phyloP scores from a whole-genome alignment of 2,329 filamentous ascomycete species.

The Penicillium sp. region DNA sequence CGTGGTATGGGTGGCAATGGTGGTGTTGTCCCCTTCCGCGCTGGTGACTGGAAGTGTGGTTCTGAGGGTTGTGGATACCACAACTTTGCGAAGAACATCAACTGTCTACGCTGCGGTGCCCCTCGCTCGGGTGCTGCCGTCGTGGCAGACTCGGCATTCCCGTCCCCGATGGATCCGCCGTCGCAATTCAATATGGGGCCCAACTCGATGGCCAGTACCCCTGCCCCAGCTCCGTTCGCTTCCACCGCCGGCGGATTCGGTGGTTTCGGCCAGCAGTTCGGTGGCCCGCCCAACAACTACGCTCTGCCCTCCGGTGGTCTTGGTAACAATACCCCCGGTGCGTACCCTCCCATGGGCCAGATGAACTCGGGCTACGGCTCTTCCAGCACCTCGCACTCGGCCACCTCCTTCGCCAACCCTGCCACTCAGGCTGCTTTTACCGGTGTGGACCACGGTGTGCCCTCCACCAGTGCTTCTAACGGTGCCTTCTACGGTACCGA shows the following conservation, averaged over 20 bases:
- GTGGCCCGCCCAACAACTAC: slow-evolving; percentile 78
- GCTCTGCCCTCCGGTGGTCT: slow-evolving; percentile 76
- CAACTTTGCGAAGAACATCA: slow-evolving; percentile 99
- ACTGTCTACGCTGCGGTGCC: slow-evolving; percentile 92
- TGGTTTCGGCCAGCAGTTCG: slow-evolving; percentile 74
- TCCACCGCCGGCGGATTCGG: slow-evolving; percentile 67
- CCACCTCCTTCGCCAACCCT: slow-evolving; percentile 86
- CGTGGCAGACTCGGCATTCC: slow-evolving; percentile 88
- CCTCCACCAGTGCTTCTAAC: slow-evolving; percentile 72
- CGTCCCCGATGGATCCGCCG: slow-evolving; percentile 82
- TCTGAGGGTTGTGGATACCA: slow-evolving; percentile 97
- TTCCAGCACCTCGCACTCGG: slow-evolving; percentile 73
- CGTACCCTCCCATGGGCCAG: slow-evolving; percentile 65
- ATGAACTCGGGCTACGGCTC: slow-evolving; percentile 80
- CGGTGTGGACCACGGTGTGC: slow-evolving; percentile 76
- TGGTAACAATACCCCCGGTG: slow-evolving; percentile 66
- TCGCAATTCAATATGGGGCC: slow-evolving; percentile 83
- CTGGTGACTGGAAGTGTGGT: slow-evolving; percentile 98
- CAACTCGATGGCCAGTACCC: slow-evolving; percentile 79
- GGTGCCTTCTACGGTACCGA: slow-evolving; percentile 65
- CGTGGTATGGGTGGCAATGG: slow-evolving; percentile 69
- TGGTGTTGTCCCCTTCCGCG: slow-evolving; percentile 91
- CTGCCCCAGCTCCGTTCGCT: slow-evolving; percentile 73
- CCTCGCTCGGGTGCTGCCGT: slow-evolving; percentile 91
- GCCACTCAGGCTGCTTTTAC: slow-evolving; percentile 93